Evolutionary conservation across 2,329 filamentous ascomycete genomes (phyloP), one percentile per base, ranked within the genome.

Genomic region (Chrysoporthe puriensis): DNA sequence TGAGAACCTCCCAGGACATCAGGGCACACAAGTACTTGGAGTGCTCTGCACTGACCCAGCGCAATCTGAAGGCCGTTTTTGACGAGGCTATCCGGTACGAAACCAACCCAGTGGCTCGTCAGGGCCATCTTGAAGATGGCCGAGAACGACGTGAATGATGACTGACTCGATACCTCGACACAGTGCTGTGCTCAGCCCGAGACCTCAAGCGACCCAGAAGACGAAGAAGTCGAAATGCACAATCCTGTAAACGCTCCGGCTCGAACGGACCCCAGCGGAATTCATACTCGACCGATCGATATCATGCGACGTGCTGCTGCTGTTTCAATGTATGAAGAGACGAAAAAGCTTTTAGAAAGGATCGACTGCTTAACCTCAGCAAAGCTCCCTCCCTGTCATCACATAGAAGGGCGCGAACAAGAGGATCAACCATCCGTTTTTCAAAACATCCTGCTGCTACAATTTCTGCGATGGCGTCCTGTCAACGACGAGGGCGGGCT

Each of bases 31-130:
- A 97, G 83, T 99, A 99, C 82, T 87, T 98, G 54, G 96, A 99
- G 82, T 99, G 96, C 83, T 98, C 96, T 63, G 96, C 96, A 60
- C 84, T 99, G 73, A 99, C 96, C 48, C 96, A 98, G 84, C 87
- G 95, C 76, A 97, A 97, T 80, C 82, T 99, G 74, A 99, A 99
- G 90, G 97, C 93, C 76, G 96, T 99, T 61, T 99, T 99, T 77
- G 96, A 99, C 77, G 95, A 97, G 82, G 96, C 96, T 44, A 99
- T 99, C 77, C 91, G 96, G 96, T 98, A 83, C 74, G 90, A 82
- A 50, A 8, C 9, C 72, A 63, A 8, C n/a, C 54, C 56, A 43
- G 18, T 14, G 26, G 32, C 52, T 67, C 73, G 75, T 66, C 76
- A 72, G 71, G 71, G 72, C 66, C 68, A 66, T 76, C 68, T 57